phyloP scores from a whole-genome alignment of 352 stramenopile species.

The Pythium diclinum region DNA sequence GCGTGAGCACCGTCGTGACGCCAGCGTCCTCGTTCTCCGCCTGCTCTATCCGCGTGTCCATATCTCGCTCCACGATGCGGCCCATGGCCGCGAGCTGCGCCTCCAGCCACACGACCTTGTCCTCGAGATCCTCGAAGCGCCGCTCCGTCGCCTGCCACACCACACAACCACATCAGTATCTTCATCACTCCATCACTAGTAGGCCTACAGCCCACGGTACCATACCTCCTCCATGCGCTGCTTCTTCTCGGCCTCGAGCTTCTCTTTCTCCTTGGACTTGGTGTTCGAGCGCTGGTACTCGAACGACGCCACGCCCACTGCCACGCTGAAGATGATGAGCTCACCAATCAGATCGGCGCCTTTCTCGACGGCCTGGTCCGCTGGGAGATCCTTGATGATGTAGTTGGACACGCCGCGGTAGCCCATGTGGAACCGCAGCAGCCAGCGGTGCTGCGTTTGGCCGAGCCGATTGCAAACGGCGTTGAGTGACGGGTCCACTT shows the following conservation, averaged over 20 bases:
- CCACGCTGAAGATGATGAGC: slow-evolving; percentile 77
- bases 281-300: slow-evolving; percentile 71
- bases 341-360: slow-evolving; percentile 75
- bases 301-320: slow-evolving; percentile 58
- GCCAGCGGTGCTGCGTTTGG: slow-evolving; percentile 60
- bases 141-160: slow-evolving; percentile 16
- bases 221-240: slow-evolving; percentile 43
- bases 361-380: slow-evolving; percentile 74
- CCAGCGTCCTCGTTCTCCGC: slow-evolving; percentile 5
- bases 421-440: slow-evolving; percentile 77
- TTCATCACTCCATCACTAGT: background rate
- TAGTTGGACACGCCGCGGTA: slow-evolving; percentile 75
- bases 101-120: slow-evolving; percentile 28
- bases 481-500: slow-evolving; percentile 63
- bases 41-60: slow-evolving; percentile 22
- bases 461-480: slow-evolving; percentile 55
- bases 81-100: slow-evolving; percentile 22
- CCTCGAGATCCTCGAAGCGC: slow-evolving; percentile 27
- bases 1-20: slow-evolving; percentile 18
- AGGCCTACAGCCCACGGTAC: no score
- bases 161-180: background rate
- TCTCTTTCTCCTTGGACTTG: slow-evolving; percentile 65
- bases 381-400: slow-evolving; percentile 70
- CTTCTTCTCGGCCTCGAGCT: slow-evolving; percentile 48
- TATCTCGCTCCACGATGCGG: slow-evolving; percentile 23